phyloP scores from a whole-genome alignment of 2,329 filamentous ascomycete genomes.

The Aquanectria penicillioides region DNA sequence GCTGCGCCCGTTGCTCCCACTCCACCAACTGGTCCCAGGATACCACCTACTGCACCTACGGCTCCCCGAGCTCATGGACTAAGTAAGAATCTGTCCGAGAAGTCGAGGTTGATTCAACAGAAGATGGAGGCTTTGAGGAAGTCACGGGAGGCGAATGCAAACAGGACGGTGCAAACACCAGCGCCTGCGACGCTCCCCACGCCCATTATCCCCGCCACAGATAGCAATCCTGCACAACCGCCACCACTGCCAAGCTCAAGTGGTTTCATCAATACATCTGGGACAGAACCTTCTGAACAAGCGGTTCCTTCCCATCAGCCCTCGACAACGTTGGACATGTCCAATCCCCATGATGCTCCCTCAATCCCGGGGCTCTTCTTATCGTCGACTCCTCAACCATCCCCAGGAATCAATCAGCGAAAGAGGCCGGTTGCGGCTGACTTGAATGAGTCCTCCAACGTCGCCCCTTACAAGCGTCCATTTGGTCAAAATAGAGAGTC shows the following conservation, averaged over 20 bases:
- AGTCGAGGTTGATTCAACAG: conserved; percentile 77
- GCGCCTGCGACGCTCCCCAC: conserved; percentile 14
- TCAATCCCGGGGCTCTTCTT: conserved; percentile 52
- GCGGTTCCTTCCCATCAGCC: conserved; percentile 15
- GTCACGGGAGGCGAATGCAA: conserved; percentile 57
- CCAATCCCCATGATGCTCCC: conserved; percentile 26
- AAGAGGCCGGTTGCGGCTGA: conserved; percentile 72
- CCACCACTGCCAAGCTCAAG: neutral
- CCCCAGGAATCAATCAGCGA: conserved; percentile 31
- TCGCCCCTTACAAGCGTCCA: conserved; percentile 63
- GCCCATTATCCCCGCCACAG: conserved; percentile 18
- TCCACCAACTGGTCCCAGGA: neutral
- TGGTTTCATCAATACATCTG: conserved; percentile 1
- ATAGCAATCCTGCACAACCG: neutral
- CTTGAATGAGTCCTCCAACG: conserved; percentile 66
- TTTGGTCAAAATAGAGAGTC: conserved; percentile 69
- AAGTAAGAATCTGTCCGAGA: conserved; percentile 65
- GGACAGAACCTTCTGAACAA: conserved; percentile 1
- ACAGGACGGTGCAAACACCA: conserved; percentile 32
- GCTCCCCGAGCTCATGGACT: conserved; percentile 51
- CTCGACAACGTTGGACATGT: conserved; percentile 5
- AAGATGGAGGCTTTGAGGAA: conserved; percentile 81
- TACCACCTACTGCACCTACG: neutral
- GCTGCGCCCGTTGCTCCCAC: neutral
- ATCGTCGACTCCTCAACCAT: conserved; percentile 41